These are phyloP conservation scores for Parsonsia alboflavescens DNA, from an alignment of 257 asterid species.

Conservation along the genomic window DNA sequence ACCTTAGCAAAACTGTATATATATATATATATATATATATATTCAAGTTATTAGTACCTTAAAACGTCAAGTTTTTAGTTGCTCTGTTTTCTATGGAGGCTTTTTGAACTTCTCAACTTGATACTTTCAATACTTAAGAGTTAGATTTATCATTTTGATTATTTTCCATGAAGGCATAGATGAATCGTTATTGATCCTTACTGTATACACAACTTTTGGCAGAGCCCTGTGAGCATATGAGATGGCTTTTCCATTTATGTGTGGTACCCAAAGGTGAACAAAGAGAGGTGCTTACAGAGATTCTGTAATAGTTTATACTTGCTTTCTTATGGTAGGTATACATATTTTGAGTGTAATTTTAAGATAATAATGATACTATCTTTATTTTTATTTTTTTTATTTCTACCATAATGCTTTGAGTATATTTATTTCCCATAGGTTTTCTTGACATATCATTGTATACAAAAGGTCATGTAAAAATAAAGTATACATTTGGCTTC, in stretches of 20 bases:
- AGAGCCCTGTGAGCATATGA: neutral
- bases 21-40: neutral
- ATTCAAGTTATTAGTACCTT: neutral
- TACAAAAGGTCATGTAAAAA: neutral
- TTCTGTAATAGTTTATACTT: neutral
- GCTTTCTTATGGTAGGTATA: no score
- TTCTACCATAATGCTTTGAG: no score
- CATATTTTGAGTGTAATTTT: neutral
- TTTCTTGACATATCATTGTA: neutral
- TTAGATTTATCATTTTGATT: neutral
- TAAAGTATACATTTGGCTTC: neutral
- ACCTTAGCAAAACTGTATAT: no score
- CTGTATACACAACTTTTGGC: neutral
- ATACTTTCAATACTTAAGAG: neutral
- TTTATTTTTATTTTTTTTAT: neutral
- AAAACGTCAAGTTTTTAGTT: neutral
- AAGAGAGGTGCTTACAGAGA: neutral
- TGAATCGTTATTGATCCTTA: neutral
- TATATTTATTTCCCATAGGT: neutral
- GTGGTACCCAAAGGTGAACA: no score
- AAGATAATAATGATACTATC: neutral
- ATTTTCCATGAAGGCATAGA: neutral
- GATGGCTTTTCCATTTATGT: neutral
- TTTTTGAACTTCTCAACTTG: neutral
- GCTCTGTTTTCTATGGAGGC: neutral